Evolutionary conservation across 2,329 filamentous ascomycete genomes (phyloP).

Genomic region (Pyrenophora tritici-repentis): DNA sequence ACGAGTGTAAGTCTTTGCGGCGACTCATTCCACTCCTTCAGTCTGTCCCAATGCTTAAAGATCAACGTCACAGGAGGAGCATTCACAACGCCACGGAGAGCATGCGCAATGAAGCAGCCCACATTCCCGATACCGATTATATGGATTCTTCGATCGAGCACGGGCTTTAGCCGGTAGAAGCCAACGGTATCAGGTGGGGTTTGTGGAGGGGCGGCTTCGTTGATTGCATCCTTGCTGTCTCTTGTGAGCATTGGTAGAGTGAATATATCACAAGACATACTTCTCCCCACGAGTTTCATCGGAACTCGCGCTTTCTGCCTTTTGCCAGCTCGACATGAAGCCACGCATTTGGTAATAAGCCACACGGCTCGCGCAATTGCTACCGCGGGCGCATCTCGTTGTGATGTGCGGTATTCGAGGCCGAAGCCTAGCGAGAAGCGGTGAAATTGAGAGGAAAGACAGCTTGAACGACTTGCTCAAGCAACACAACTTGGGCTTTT

Average conservation of each 20-base stretch:
- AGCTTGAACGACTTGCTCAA: slow-evolving; percentile 43
- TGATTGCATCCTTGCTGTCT: slow-evolving; percentile 17
- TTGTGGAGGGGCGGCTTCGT: slow-evolving; percentile 12
- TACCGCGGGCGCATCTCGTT: slow-evolving; percentile 51
- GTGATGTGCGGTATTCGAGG: slow-evolving; percentile 50
- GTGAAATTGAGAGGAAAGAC: slow-evolving; percentile 48
- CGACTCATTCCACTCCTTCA: slow-evolving; percentile 55
- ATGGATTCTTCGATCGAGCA: slow-evolving; percentile 53
- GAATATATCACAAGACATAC: slow-evolving; percentile 8
- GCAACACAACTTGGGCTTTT: not conserved
- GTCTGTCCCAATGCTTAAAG: slow-evolving; percentile 62
- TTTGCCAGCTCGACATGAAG: slow-evolving; percentile 29
- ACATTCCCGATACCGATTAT: slow-evolving; percentile 82
- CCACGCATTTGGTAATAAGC: slow-evolving; percentile 40
- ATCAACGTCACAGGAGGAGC: slow-evolving; percentile 79
- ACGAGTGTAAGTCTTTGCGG: slow-evolving; percentile 53
- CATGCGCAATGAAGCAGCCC: slow-evolving; percentile 77
- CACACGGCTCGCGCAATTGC: slow-evolving; percentile 50
- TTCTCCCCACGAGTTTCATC: slow-evolving; percentile 18
- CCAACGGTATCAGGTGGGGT: slow-evolving; percentile 23
- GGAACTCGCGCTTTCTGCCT: slow-evolving; percentile 21
- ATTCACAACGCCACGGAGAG: slow-evolving; percentile 64
- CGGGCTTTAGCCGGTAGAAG: slow-evolving; percentile 41
- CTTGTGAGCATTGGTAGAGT: slow-evolving; percentile 14
- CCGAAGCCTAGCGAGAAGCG: slow-evolving; percentile 52